phyloP scores from a whole-genome alignment of 371 early-diverging fungal species.

The Rhizomucor miehei region DNA sequence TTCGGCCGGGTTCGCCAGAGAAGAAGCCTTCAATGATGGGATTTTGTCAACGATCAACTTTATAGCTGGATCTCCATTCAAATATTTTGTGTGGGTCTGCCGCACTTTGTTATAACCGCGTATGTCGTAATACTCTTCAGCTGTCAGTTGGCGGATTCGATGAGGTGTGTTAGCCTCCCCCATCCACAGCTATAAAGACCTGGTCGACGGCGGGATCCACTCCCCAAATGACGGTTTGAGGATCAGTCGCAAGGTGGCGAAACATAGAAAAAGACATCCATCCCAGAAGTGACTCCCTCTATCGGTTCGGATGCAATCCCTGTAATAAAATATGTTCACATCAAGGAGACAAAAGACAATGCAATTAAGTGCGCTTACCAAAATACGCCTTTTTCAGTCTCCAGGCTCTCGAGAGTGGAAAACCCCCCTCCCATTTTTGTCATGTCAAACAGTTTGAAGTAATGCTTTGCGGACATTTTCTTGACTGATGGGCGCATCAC shows the following conservation, averaged over 20 bases:
- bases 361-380: no score
- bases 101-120: background rate
- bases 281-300: background rate
- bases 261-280: background rate
- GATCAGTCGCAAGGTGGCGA: background rate
- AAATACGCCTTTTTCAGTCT: slow-evolving; percentile 7
- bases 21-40: background rate
- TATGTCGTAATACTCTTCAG: background rate
- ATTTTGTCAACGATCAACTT: background rate
- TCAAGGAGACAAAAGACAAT: background rate
- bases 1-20: background rate
- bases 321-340: background rate
- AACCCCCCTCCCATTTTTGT: slow-evolving; percentile 3
- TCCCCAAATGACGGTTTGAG: background rate
- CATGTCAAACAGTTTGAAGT: slow-evolving; percentile 5
- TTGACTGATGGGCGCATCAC: background rate
- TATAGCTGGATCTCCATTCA: background rate
- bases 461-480: background rate
- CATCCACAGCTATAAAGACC: background rate
- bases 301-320: slow-evolving; percentile 1
- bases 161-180: background rate
- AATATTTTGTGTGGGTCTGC: background rate
- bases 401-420: background rate
- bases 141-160: background rate
- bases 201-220: background rate